Evolutionary conservation across 768 basidiomycete genomes (phyloP).

Genomic region (Xanthoconium purpureum): DNA sequence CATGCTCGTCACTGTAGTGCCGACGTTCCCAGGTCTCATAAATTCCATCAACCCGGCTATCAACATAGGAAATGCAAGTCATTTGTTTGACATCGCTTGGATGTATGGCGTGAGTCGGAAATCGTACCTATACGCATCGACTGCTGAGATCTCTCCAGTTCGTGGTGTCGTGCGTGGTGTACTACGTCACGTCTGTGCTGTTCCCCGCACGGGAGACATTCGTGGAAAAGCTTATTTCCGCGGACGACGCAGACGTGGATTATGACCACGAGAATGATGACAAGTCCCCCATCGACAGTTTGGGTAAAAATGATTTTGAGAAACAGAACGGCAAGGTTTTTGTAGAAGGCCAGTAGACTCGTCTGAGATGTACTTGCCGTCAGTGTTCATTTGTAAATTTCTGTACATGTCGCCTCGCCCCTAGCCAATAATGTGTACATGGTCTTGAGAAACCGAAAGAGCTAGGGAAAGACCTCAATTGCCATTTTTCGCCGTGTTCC

Average conservation of each 20-base stretch:
- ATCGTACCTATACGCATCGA: background rate
- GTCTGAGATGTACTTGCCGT: background rate
- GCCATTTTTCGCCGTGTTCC: too few relatives aligned
- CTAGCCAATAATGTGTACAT: too few relatives aligned
- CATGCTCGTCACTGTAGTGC: slow-evolving; percentile 64
- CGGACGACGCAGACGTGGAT: slow-evolving; percentile 18
- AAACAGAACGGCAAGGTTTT: background rate
- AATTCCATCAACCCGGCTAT: slow-evolving; percentile 68
- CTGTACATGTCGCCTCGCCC: too few relatives aligned
- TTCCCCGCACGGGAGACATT: slow-evolving; percentile 32
- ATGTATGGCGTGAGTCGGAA: slow-evolving; percentile 62
- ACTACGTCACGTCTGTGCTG: slow-evolving; percentile 28
- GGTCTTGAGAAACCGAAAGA: too few relatives aligned
- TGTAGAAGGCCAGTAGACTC: background rate
- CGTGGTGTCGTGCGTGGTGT: slow-evolving; percentile 26
- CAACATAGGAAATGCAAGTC: slow-evolving; percentile 54
- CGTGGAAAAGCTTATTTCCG: slow-evolving; percentile 28
- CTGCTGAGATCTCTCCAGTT: slow-evolving; percentile 15
- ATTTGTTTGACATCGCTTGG: slow-evolving; percentile 73
- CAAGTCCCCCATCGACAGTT: background rate
- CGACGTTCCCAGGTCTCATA: slow-evolving; percentile 75
- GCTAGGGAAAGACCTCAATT: too few relatives aligned
- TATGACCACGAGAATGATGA: background rate
- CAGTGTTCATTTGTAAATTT: too few relatives aligned
- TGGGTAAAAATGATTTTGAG: background rate